phyloP scores from a whole-genome alignment of 768 basidiomycete species.

The Tulasnella sp. region DNA sequence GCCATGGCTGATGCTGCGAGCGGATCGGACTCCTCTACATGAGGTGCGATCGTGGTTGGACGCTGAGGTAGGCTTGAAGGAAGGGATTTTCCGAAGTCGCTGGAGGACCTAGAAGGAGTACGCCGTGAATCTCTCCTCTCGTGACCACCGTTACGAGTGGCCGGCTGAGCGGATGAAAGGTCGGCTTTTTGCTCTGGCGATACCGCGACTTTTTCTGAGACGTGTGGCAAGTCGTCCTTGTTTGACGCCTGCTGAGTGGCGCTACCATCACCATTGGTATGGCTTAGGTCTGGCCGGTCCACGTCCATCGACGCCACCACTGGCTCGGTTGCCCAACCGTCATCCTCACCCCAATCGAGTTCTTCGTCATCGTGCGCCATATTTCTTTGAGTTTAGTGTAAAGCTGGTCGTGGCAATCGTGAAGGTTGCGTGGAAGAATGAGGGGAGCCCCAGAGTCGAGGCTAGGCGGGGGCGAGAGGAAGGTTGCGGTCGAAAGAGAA shows the following conservation, averaged over 20 bases:
- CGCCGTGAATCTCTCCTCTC: not conserved
- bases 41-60: slow-evolving; percentile 3
- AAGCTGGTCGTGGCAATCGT: not conserved
- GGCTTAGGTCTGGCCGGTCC: not conserved
- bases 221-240: not conserved
- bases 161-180: not conserved
- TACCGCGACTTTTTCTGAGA: not conserved
- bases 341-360: slow-evolving; percentile 28
- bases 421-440: not conserved
- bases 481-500: slow-evolving; percentile 9
- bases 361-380: slow-evolving; percentile 27
- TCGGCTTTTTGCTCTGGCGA: not conserved
- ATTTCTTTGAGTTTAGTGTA: not conserved
- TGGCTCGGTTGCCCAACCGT: not conserved
- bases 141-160: not conserved
- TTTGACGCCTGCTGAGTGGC: not conserved
- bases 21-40: slow-evolving; percentile 3
- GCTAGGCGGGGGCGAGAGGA: not conserved
- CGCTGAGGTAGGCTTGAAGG: slow-evolving; percentile 27
- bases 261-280: not conserved
- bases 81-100: slow-evolving; percentile 15
- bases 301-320: slow-evolving; percentile 14
- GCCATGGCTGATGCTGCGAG: slow-evolving; percentile 31
- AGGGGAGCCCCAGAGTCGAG: not conserved
- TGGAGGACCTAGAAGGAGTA: slow-evolving; percentile 8